These are phyloP conservation scores for Metschnikowia peoriensis DNA, from an alignment of 805 yeast genomes.

Conservation along the genomic window DNA sequence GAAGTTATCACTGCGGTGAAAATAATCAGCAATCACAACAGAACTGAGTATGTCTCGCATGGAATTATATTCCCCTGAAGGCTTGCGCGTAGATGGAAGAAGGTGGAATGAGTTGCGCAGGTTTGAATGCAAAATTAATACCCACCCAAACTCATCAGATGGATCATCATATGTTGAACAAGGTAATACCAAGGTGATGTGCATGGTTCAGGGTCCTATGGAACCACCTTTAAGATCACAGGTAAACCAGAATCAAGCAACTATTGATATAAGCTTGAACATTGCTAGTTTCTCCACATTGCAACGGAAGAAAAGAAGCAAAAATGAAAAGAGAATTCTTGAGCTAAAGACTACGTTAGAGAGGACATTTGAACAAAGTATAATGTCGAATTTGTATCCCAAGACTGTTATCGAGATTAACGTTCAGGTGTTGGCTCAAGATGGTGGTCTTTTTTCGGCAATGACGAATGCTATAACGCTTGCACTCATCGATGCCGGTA, in stretches of 20 bases:
- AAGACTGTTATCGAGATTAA: constrained; percentile 76
- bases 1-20: background rate
- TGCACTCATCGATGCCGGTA: constrained; percentile 92
- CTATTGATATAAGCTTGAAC: constrained; percentile 60
- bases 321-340: constrained; percentile 66
- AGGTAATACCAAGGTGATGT: constrained; percentile 86
- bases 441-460: constrained; percentile 82
- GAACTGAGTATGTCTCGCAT: constrained; percentile 50
- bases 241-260: constrained; percentile 49
- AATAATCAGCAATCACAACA: background rate
- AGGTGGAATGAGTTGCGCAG: constrained; percentile 90
- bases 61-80: constrained; percentile 94
- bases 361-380: constrained; percentile 70
- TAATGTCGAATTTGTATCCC: constrained; percentile 73
- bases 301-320: constrained; percentile 67
- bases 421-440: constrained; percentile 79
- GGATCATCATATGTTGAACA: constrained; percentile 92
- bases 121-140: constrained; percentile 76
- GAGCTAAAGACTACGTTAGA: constrained; percentile 67
- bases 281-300: constrained; percentile 80
- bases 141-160: constrained; percentile 85
- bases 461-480: constrained; percentile 83
- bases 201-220: constrained; percentile 85
- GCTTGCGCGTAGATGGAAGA: constrained; percentile 89
- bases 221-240: constrained; percentile 68